phyloP scores from a whole-genome alignment of 1,139 yeast species.

The Candida neerlandica region DNA sequence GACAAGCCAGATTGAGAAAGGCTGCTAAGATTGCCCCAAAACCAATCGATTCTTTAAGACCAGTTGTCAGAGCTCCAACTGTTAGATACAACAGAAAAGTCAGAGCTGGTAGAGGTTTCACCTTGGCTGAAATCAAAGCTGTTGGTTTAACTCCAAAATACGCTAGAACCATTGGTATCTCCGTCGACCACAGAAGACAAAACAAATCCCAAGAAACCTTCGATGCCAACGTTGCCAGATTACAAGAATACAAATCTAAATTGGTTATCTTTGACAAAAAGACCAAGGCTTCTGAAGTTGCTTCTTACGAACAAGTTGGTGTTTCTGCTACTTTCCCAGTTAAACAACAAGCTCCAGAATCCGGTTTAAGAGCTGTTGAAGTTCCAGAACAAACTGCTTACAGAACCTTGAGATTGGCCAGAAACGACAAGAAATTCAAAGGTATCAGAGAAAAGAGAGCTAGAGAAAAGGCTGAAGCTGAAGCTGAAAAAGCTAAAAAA shows the following conservation, averaged over 20 bases:
- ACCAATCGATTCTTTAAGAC: conserved; percentile 95
- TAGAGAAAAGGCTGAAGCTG: conserved; percentile 96
- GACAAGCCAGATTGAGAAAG: conserved; percentile 90
- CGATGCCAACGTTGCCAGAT: conserved; percentile 93
- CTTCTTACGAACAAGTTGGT: conserved; percentile 73
- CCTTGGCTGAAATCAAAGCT: conserved; percentile 97
- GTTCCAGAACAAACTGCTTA: conserved; percentile 84
- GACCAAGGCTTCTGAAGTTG: conserved; percentile 69
- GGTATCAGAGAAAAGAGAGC: conserved; percentile 99
- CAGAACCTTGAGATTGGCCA: conserved; percentile 95
- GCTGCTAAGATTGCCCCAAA: conserved; percentile 97
- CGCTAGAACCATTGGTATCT: conserved; percentile 98
- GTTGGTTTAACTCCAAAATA: conserved; percentile 93
- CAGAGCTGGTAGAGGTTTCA: conserved; percentile 99
- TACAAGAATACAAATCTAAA: conserved; percentile 94
- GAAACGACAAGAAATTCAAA: conserved; percentile 88
- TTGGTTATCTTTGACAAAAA: conserved; percentile 95
- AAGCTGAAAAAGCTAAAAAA: conserved; percentile 96
- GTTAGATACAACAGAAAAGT: conserved; percentile 98
- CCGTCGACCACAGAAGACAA: conserved; percentile 99
- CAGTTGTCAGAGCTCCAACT: conserved; percentile 98
- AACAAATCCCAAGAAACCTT: conserved; percentile 97
- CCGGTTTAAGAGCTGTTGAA: conserved; percentile 90
- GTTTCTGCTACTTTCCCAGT: conserved; percentile 90
- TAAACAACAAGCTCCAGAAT: conserved; percentile 71